Evolutionary conservation across 2,329 filamentous ascomycete genomes (phyloP).

Genomic region (Myriosclerotinia curreyana): DNA sequence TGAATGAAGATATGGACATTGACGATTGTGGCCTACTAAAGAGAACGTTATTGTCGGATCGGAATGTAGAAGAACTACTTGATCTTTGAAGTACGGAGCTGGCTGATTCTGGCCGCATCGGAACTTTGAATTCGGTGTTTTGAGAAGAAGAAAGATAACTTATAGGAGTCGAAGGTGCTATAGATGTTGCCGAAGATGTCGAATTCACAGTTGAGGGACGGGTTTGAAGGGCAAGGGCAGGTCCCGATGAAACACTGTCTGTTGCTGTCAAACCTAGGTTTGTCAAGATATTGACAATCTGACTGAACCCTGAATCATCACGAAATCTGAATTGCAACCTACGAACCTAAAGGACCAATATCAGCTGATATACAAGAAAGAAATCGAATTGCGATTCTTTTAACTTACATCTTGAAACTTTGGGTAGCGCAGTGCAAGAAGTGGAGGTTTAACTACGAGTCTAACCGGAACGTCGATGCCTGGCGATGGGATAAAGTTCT

Average conservation of each 20-base stretch:
- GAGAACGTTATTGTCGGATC: background rate
- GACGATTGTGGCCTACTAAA: constrained; percentile 22
- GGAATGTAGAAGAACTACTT: constrained; percentile 11
- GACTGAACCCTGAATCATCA: constrained; percentile 40
- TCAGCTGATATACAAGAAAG: background rate
- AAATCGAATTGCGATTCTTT: background rate
- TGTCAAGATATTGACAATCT: constrained; percentile 33
- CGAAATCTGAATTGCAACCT: constrained; percentile 46
- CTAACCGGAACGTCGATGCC: constrained; percentile 36
- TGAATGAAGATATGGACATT: constrained; percentile 18
- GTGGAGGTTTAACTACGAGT: constrained; percentile 37
- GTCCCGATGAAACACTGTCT: constrained; percentile 21
- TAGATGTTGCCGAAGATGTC: background rate
- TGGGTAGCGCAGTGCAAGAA: constrained; percentile 41
- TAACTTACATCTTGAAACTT: constrained; percentile 33
- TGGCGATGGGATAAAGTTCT: constrained; percentile 27
- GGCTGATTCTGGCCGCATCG: constrained; percentile 24
- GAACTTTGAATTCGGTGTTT: constrained; percentile 29
- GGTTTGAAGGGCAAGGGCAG: constrained; percentile 8
- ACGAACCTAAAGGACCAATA: constrained; percentile 39
- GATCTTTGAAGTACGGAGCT: constrained; percentile 18
- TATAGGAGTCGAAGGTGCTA: background rate
- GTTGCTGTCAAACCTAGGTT: constrained; percentile 40
- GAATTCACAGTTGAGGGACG: constrained; percentile 8
- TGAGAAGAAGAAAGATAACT: background rate